Evolutionary conservation across 805 yeast species (phyloP).

Genomic region (Candida rishiriensis): DNA sequence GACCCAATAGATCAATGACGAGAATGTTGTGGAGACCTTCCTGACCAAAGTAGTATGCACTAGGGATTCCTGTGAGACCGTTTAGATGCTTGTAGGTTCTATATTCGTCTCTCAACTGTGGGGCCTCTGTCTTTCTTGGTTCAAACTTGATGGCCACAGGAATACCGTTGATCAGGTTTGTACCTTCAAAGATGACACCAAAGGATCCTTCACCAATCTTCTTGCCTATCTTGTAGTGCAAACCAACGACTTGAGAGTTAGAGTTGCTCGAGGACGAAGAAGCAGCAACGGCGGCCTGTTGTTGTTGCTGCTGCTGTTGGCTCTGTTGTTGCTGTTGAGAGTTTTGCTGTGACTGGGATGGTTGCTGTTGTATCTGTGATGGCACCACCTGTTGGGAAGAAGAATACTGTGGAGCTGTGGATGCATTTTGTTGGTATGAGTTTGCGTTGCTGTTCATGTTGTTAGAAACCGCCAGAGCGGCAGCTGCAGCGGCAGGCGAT

Average conservation of each 20-base stretch:
- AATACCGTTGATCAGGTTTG: constrained; percentile 83
- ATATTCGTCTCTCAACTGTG: constrained; percentile 94
- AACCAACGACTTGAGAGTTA: constrained; percentile 72
- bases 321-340: constrained; percentile 4
- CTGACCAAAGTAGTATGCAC: constrained; percentile 97
- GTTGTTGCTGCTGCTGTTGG: constrained; percentile 8
- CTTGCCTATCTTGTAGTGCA: constrained; percentile 94
- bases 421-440: constrained; percentile 20
- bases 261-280: constrained; percentile 22
- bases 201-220: constrained; percentile 98
- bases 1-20: constrained; percentile 92
- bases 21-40: constrained; percentile 95
- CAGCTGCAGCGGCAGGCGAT: constrained; percentile 32
- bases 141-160: constrained; percentile 97
- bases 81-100: constrained; percentile 86
- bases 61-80: constrained; percentile 84
- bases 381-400: constrained; percentile 13
- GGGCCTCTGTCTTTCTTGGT: constrained; percentile 95
- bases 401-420: constrained; percentile 28
- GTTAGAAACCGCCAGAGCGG: constrained; percentile 30
- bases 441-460: constrained; percentile 18
- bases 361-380: constrained; percentile 1
- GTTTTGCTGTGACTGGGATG: constrained; percentile 1
- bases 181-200: constrained; percentile 96
- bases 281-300: constrained; percentile 9